phyloP scores from a whole-genome alignment of 805 yeast species.

The Yamadazyma tumulicola region DNA sequence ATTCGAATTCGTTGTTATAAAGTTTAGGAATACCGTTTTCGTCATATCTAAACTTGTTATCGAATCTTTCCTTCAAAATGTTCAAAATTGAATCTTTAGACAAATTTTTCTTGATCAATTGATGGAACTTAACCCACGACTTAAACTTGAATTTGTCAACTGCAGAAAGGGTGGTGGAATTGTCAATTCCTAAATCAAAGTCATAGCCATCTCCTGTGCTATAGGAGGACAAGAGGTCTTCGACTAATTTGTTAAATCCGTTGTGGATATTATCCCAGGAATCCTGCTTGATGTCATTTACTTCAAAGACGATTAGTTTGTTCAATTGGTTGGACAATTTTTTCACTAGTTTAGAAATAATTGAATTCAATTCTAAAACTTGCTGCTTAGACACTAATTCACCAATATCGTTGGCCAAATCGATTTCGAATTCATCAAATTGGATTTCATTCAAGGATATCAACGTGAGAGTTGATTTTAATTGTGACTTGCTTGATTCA shows the following conservation, averaged over 20 bases:
- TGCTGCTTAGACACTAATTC: slow-evolving; percentile 37
- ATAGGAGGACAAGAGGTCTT: slow-evolving; percentile 11
- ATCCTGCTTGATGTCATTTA: slow-evolving; percentile 47
- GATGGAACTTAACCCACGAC: slow-evolving; percentile 66
- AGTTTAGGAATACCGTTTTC: slow-evolving; percentile 75
- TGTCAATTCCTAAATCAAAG: slow-evolving; percentile 61
- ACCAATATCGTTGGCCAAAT: slow-evolving; percentile 35
- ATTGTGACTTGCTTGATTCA: slow-evolving; percentile 8
- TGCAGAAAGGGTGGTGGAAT: slow-evolving; percentile 39
- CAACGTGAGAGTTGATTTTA: slow-evolving; percentile 12
- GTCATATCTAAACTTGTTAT: slow-evolving; percentile 79
- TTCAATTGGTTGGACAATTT: slow-evolving; percentile 45
- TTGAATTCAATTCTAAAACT: slow-evolving; percentile 27
- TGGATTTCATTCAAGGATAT: slow-evolving; percentile 29
- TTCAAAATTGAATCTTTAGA: slow-evolving; percentile 63
- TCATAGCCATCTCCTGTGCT: slow-evolving; percentile 39
- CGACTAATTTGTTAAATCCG: slow-evolving; percentile 32
- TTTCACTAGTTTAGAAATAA: slow-evolving; percentile 41
- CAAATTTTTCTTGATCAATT: slow-evolving; percentile 56
- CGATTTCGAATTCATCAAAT: slow-evolving; percentile 16
- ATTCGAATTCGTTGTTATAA: slow-evolving; percentile 71
- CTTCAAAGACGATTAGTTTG: slow-evolving; percentile 46
- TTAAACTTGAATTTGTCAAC: slow-evolving; percentile 43
- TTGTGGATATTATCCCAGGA: slow-evolving; percentile 60
- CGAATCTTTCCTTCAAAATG: slow-evolving; percentile 76